phyloP scores from a whole-genome alignment of 2,329 filamentous ascomycete species.

The Trichoderma sp. region DNA sequence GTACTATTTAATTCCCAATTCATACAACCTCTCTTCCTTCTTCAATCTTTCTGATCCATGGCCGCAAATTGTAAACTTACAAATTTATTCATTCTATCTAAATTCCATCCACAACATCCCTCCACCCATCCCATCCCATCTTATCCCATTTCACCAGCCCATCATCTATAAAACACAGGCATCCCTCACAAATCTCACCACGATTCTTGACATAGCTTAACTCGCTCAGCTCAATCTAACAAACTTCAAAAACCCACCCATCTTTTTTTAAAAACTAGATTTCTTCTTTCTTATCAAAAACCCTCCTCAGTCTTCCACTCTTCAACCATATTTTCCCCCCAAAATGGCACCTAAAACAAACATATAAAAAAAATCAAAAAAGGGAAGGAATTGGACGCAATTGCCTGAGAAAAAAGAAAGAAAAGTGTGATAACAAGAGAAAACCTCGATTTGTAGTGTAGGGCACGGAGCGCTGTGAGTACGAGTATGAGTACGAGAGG shows the following conservation, averaged over 20 bases:
- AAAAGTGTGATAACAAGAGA: neutral
- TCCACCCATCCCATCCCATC: too few relatives aligned
- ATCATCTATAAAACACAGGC: neutral
- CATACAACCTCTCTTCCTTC: neutral
- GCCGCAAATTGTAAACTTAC: neutral
- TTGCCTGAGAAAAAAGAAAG: too few relatives aligned
- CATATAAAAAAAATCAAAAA: neutral
- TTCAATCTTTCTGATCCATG: too few relatives aligned
- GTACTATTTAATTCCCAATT: neutral
- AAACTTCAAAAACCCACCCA: neutral
- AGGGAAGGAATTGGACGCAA: neutral
- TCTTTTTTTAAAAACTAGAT: neutral
- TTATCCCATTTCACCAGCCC: neutral
- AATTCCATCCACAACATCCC: neutral
- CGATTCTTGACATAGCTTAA: too few relatives aligned
- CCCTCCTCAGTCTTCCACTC: neutral
- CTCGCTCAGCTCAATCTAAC: neutral
- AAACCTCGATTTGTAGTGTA: neutral
- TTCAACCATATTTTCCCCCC: too few relatives aligned
- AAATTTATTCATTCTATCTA: neutral
- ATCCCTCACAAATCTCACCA: too few relatives aligned
- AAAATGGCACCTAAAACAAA: neutral
- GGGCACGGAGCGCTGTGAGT: neutral
- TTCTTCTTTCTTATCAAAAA: neutral
- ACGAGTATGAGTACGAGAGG: neutral